A percentile compares a stretch with the other conserved stretches of the same genome.
phyloP scores from a whole-genome alignment of 1,284 basidiomycete genomes.

The Rhodotorula sp. region DNA sequence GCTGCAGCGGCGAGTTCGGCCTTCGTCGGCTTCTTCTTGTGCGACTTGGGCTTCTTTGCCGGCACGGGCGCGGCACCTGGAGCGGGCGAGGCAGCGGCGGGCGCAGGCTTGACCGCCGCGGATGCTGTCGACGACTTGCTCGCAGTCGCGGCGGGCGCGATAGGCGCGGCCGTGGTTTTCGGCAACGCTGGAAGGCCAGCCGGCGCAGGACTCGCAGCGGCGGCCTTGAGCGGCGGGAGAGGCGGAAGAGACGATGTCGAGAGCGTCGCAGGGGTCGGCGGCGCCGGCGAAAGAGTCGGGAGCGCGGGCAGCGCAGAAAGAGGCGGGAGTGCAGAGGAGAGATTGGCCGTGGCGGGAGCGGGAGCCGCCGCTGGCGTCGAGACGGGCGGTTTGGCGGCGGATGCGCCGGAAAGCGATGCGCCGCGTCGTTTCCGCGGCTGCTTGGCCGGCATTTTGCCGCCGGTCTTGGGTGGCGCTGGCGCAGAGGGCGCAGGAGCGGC shows the following conservation, averaged over 20 bases:
- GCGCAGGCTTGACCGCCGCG: not conserved
- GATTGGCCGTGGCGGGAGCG: not conserved
- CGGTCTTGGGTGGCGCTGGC: not conserved
- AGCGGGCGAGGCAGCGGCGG: not conserved
- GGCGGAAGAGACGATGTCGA: not conserved
- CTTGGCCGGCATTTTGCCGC: conserved; percentile 12
- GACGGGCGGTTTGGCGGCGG: not conserved
- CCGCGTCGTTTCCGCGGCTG: conserved; percentile 1
- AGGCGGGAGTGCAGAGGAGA: not conserved
- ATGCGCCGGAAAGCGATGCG: not conserved
- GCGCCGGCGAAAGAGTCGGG: not conserved
- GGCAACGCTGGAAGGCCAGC: not conserved
- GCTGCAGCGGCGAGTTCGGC: not conserved
- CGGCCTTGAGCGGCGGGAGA: not conserved
- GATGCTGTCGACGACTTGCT: not conserved
- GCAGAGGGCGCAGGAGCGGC: not conserved
- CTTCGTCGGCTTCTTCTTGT: conserved; percentile 19
- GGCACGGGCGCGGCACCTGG: not conserved
- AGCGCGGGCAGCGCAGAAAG: not conserved
- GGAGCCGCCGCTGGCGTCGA: not conserved
- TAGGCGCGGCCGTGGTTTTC: not conserved
- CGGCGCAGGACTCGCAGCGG: not conserved
- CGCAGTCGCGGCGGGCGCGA: not conserved
- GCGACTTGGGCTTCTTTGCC: conserved; percentile 28
- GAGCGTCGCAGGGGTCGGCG: not conserved